phyloP scores from a whole-genome alignment of 768 basidiomycete genomes.

The Collybia nuda region DNA sequence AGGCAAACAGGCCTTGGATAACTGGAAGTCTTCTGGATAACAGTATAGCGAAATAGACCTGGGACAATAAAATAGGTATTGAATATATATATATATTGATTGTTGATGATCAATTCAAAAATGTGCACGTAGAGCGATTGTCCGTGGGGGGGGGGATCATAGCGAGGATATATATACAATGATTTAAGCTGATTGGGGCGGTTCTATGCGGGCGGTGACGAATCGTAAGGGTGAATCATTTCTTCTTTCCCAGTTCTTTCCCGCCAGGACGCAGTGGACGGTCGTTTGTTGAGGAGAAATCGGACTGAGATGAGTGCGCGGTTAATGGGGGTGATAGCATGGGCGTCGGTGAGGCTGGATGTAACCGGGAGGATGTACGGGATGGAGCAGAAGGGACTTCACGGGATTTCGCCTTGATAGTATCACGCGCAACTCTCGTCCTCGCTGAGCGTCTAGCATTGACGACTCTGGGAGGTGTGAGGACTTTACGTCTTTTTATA shows the following conservation, averaged over 20 bases:
- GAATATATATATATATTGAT: too few species aligned
- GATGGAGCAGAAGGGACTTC: conserved; percentile 8
- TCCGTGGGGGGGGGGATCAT: too few species aligned
- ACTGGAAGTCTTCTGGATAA: too few species aligned
- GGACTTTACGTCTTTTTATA: conserved; percentile 32
- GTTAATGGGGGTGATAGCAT: background rate
- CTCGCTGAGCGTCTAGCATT: conserved; percentile 8
- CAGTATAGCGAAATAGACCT: too few species aligned
- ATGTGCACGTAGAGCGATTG: too few species aligned
- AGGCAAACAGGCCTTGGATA: too few species aligned
- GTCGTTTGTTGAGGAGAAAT: conserved; percentile 3
- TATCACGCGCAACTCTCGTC: conserved; percentile 14
- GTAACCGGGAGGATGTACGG: conserved; percentile 5
- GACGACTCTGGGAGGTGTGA: conserved; percentile 13
- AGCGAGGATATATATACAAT: too few species aligned
- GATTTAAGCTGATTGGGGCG: too few species aligned
- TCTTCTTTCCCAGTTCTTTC: background rate
- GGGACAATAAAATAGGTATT: too few species aligned
- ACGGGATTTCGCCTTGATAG: conserved; percentile 9
- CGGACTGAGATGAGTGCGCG: conserved; percentile 2
- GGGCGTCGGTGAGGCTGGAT: conserved; percentile 1
- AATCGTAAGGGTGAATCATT: background rate
- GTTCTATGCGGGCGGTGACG: background rate
- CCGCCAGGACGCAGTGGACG: background rate
- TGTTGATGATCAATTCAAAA: too few species aligned